Conservation (phyloP, 805 yeast genomes). For the Saccharomycopsis javanensis region DNA sequence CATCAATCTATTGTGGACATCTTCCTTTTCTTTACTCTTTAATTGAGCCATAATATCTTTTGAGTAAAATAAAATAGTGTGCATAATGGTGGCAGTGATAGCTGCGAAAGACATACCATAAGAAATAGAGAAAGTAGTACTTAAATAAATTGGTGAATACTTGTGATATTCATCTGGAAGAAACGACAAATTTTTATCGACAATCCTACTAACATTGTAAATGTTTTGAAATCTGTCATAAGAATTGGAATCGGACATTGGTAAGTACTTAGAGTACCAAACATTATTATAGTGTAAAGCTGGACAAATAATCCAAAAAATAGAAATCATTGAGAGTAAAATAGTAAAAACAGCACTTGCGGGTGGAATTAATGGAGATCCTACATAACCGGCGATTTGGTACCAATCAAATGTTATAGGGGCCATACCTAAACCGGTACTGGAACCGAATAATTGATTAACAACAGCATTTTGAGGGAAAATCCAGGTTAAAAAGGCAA, state of each 20-base stretch:
- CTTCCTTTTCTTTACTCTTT: conserved; percentile 33
- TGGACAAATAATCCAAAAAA: conserved; percentile 47
- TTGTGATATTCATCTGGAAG: conserved; percentile 38
- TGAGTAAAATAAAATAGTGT: conserved; percentile 49
- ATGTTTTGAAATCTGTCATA: conserved; percentile 41
- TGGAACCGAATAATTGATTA: conserved; percentile 55
- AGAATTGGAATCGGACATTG: conserved; percentile 41
- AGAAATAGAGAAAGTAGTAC: conserved; percentile 49
- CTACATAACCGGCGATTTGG: conserved; percentile 44
- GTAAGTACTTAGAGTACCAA: conserved; percentile 52
- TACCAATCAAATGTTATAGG: conserved; percentile 68
- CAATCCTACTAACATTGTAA: conserved; percentile 42
- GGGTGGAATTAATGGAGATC: conserved; percentile 60
- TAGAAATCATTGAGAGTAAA: conserved; percentile 37
- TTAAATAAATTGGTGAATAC: conserved; percentile 56
- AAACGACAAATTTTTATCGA: conserved; percentile 35
- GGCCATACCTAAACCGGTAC: conserved; percentile 51
- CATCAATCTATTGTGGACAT: conserved; percentile 51
- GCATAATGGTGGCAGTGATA: conserved; percentile 49
- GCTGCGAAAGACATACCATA: conserved; percentile 59
- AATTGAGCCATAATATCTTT: conserved; percentile 39
- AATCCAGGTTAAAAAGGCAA: conserved; percentile 61
- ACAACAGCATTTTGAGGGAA: conserved; percentile 47
- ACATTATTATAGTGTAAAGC: conserved; percentile 43
- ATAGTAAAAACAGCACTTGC: conserved; percentile 35